Evolutionary conservation across 768 basidiomycete species (phyloP), one percentile per base, ranked within the genome.

Genomic region (Lentinula sp.): DNA sequence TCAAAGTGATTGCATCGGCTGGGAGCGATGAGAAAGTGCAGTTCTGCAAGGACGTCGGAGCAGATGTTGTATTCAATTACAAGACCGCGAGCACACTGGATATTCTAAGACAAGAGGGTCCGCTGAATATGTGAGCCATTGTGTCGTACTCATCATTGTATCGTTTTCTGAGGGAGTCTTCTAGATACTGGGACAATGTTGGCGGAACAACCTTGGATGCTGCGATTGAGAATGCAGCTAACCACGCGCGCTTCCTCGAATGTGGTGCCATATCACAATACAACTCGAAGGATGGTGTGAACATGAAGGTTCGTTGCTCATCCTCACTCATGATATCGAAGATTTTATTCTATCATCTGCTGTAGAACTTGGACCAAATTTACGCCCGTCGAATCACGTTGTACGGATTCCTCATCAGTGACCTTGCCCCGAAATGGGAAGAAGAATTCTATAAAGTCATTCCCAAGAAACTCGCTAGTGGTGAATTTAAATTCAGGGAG

Each of bases 11-110:
- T 53, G 86, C 81, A 0, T 87, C 84, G 0, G 85, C 87, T 0
- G 87, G 90, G 1, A 81, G 83, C 0, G 86, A 90, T n/a, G 85
- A 87, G 56, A 91, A 92, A 70, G 86, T 91, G 6, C 69, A 75
- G 4, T 87, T 80, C 66, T 71, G 87, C 71, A 78, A 78, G 53
- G 76, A 78, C 2, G 64, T 88, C n/a, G 89, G 87, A 0, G 82
- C 84, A 0, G 88, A 91, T 64, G 79, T 86, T 5, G 84, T 78
- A 0, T 89, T 89, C 75, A 89, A 91, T 70, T 90, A 88, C 73
- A 88, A 91, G 77, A 88, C 79, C 0, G 74, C 75, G 0, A 73
- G 74, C 51, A 84, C 81, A 0, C 66, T 65, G 1, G 81, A 85
- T 10, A 74, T 87, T 2, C 71, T 92, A 42, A 67, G 68, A 62